Base-by-base conservation (phyloP, 2,329 filamentous ascomycete genomes). In the Sporothrix variecibatus region DNA sequence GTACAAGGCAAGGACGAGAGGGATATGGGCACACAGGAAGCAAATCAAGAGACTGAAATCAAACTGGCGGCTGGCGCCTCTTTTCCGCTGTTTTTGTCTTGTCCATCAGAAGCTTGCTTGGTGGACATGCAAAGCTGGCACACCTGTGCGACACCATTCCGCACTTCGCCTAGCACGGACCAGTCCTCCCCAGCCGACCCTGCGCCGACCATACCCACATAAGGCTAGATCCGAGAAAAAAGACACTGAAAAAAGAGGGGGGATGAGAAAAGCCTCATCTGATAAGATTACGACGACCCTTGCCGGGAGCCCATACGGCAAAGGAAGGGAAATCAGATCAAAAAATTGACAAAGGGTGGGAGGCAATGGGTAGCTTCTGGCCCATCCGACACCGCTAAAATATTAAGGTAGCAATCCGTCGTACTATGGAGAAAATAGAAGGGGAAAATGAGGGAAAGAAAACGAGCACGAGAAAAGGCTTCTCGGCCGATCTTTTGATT, bases 81-180 rank as follows among this genome's bases (percentile, higher is more conserved):
- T 5, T 20, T 49, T 20, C 9, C 46, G 46, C 46, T 2, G 46
- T 49, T 49, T 49, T 49, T 49, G 1, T 17, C n/a, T 26, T 56
- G 51, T 56, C n/a, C n/a, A 56, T 9, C n/a, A 56, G 26, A 26
- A 17, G 11, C n/a, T 56, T 23, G 51, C n/a, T 7, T 26, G n/a
- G n/a, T 8, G 8, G n/a, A 56, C 23, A n/a, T 56, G 15, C n/a
- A 1, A 20, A 20, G 46, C 46, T 17, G 46, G 46, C 46, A 49
- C 38, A 49, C 12, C 15, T 49, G 46, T 15, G 46, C 46, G 20
- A 49, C 51, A 23, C 51, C n/a, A 56, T 56, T 56, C 51, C 51
- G 51, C 51, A 56, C 51, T 56, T 56, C 51, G 51, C 51, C 51
- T 56, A 56, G 51, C n/a, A 56, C n/a, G 51, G 51, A n/a, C n/a